Base-by-base conservation (phyloP, 2,329 filamentous ascomycete genomes). In the Penicillium sp. region DNA sequence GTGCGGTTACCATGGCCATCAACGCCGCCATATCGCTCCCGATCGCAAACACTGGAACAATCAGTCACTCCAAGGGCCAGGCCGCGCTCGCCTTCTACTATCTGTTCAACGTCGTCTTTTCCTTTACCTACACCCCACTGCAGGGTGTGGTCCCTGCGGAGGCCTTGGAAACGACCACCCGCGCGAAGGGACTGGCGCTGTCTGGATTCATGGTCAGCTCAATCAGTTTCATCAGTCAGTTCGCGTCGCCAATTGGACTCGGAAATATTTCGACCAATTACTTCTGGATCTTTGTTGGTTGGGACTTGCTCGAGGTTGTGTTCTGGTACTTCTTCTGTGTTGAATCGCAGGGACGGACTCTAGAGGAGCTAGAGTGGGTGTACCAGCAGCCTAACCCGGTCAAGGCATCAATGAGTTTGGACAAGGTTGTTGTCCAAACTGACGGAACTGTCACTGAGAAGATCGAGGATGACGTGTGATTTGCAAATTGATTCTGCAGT, bases 361-460 rank as follows among this genome's bases (percentile, higher is more conserved):
- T 80, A 21, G 78, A 80, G 58, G 70, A 80, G 60, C 70, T 80
- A 29, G 76, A 78, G 56, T 78, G 76, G 75, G 75, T 80, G 9
- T 80, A 80, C 64, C 65, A 77, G 58, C 77, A 80, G 60, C 72
- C 75, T 20, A 75, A 77, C 55, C 77, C 78, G 1, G 78, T 80
- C 66, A 77, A 78, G 64, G 78, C 78, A 9, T 80, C 78, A 4
- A 68, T 74, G 51, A 70, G 68, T 44, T 70, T 80, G 56, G 74
- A 80, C 59, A 78, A 78, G 68, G 69, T 80, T 46, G 68, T 80
- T 36, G 60, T 80, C 13, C 72, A 74, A 55, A 64, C 68, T 12
- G 76, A 79, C 45, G 78, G 78, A 27, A 72, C 68, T 15, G 76
- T 80, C 9, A 70, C 71, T 7, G 77, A 78, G 65, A 79, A 79